These are phyloP conservation scores for Venturia nashicola DNA, from an alignment of 2,329 filamentous ascomycete species.

Conservation along the genomic window DNA sequence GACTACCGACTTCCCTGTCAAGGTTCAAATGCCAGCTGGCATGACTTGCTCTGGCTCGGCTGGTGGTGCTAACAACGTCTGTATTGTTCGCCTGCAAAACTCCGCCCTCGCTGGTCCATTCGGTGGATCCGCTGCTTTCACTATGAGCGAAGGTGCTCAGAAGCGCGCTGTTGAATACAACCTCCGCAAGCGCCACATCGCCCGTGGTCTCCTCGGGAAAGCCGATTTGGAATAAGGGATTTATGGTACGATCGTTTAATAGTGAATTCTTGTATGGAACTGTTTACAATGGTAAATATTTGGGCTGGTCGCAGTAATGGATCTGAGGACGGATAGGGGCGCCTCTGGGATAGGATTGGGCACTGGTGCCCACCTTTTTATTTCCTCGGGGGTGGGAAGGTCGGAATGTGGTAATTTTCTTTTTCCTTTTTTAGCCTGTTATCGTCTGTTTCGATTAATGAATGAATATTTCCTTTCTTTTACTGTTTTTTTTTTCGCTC, in stretches of 20 bases:
- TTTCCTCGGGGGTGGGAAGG: not conserved
- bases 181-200: conserved; percentile 12
- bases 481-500: too few species aligned
- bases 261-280: not conserved
- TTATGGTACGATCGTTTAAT: not conserved
- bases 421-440: not conserved
- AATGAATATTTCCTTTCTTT: not conserved
- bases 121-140: conserved; percentile 54
- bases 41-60: conserved; percentile 53
- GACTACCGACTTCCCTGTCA: conserved; percentile 52
- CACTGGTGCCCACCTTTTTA: not conserved
- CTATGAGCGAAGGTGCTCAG: conserved; percentile 43
- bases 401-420: not conserved
- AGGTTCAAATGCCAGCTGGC: conserved; percentile 51
- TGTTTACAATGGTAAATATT: not conserved
- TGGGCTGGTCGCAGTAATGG: not conserved
- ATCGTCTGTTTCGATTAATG: not conserved
- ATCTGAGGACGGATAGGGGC: not conserved
- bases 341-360: not conserved
- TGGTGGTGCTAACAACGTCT: conserved; percentile 49
- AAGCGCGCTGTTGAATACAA: conserved; percentile 49
- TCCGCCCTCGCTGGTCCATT: conserved; percentile 50
- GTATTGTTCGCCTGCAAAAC: conserved; percentile 54
- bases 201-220: conserved; percentile 10
- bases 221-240: not conserved